Conservation (phyloP, 1,284 basidiomycete species). For the Puccinia hordei region DNA sequence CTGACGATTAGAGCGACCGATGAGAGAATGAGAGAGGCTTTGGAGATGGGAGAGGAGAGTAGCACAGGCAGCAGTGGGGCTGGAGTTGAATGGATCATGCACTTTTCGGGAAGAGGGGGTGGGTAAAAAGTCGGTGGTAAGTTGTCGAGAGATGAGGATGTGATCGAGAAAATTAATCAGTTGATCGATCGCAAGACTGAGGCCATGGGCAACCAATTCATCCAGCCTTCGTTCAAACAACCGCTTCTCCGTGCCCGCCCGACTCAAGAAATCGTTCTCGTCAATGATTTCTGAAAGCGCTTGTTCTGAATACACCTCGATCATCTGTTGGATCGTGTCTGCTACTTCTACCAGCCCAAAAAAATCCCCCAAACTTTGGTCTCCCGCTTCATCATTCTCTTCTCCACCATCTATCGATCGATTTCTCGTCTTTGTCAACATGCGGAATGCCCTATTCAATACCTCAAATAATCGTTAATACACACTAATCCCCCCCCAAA, state of each 20-base stretch:
- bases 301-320: slow-evolving; percentile 96
- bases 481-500: not conserved
- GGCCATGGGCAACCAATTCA: slow-evolving; percentile 84
- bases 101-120: slow-evolving; percentile 65
- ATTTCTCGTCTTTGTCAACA: not conserved
- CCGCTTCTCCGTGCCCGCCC: slow-evolving; percentile 93
- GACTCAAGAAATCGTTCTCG: slow-evolving; percentile 87
- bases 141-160: slow-evolving; percentile 79
- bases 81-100: no score
- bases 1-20: slow-evolving; percentile 90
- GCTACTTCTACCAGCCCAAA: slow-evolving; percentile 96
- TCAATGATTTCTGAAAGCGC: slow-evolving; percentile 85
- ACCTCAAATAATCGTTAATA: slow-evolving; percentile 66
- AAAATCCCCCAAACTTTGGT: slow-evolving; percentile 83
- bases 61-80: slow-evolving; percentile 77
- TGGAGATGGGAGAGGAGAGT: slow-evolving; percentile 83
- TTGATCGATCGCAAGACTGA: slow-evolving; percentile 92
- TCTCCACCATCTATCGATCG: not conserved
- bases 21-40: slow-evolving; percentile 83
- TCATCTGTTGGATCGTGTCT: slow-evolving; percentile 95
- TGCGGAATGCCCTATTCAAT: slow-evolving; percentile 4
- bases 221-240: slow-evolving; percentile 87
- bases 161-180: slow-evolving; percentile 98
- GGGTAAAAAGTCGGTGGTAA: slow-evolving; percentile 85
- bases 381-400: slow-evolving; percentile 63